Evolutionary conservation across 805 yeast genomes (phyloP).

Genomic region (Candida krabiensis): DNA sequence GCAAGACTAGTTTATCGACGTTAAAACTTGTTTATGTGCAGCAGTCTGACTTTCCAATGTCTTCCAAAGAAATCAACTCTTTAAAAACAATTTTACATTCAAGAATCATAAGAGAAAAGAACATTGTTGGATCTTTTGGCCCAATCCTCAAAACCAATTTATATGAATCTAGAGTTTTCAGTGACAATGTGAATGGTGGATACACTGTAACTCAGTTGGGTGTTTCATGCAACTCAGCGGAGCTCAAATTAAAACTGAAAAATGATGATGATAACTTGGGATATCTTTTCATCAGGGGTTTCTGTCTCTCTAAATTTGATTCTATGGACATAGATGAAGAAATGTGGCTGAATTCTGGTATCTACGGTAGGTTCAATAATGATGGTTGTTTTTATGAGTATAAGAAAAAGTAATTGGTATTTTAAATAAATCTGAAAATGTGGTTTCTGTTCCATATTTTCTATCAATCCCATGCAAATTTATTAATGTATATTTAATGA

Average conservation of each 20-base stretch:
- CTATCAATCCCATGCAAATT: too few relatives aligned
- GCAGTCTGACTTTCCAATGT: slow-evolving; percentile 15
- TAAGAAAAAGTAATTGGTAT: too few relatives aligned
- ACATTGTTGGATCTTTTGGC: slow-evolving; percentile 49
- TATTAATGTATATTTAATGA: too few relatives aligned
- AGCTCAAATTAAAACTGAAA: slow-evolving; percentile 49
- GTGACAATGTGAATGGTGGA: slow-evolving; percentile 19
- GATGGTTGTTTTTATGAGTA: slow-evolving; percentile 69
- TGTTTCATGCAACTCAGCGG: slow-evolving; percentile 58
- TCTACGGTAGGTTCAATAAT: slow-evolving; percentile 60
- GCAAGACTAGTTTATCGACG: slow-evolving; percentile 24
- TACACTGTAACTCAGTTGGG: slow-evolving; percentile 46
- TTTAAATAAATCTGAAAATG: too few relatives aligned
- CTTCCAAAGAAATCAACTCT: slow-evolving; percentile 32
- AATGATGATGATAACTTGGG: slow-evolving; percentile 45
- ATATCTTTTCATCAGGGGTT: slow-evolving; percentile 59
- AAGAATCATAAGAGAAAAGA: slow-evolving; percentile 53
- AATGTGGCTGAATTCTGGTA: slow-evolving; percentile 48
- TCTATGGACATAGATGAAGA: slow-evolving; percentile 39
- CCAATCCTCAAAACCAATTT: slow-evolving; percentile 59
- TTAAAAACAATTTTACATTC: slow-evolving; percentile 47
- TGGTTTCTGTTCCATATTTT: too few relatives aligned
- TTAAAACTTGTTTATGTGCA: slow-evolving; percentile 44
- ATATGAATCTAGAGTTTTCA: slow-evolving; percentile 58
- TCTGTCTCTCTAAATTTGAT: slow-evolving; percentile 54